Conservation (phyloP, 2,329 filamentous ascomycete genomes). For the Fusarium pseudonygamai region DNA sequence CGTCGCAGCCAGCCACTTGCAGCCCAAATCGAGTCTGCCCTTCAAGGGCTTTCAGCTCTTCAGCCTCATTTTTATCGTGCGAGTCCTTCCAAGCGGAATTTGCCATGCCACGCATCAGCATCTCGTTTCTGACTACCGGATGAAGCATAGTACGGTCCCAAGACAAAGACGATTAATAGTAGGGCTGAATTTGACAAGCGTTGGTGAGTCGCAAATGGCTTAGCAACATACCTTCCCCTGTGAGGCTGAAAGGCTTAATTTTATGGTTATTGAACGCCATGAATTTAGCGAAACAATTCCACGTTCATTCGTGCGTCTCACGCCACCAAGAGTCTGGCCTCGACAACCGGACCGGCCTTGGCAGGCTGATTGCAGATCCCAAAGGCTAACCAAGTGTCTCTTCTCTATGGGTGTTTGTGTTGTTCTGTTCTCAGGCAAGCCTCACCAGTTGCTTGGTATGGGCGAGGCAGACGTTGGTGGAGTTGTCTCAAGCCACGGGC, state of each 20-base stretch:
- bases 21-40: background rate
- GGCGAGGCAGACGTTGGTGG: background rate
- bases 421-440: background rate
- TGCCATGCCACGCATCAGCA: background rate
- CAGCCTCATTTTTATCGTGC: background rate
- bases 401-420: background rate
- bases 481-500: background rate
- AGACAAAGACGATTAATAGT: background rate
- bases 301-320: background rate
- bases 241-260: background rate
- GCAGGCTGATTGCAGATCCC: background rate
- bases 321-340: background rate
- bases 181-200: background rate
- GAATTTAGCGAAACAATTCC: background rate
- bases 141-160: background rate
- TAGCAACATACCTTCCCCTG: background rate
- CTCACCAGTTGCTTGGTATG: background rate
- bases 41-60: background rate
- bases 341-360: background rate
- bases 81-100: background rate
- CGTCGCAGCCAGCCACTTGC: background rate
- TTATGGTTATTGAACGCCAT: slow-evolving; percentile 16
- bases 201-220: background rate
- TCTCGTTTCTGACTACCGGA: background rate
- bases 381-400: fast-evolving